Evolutionary conservation across 2,329 filamentous ascomycete species (phyloP), one percentile per base, ranked within the genome.

Genomic region (Penicillium sp.): DNA sequence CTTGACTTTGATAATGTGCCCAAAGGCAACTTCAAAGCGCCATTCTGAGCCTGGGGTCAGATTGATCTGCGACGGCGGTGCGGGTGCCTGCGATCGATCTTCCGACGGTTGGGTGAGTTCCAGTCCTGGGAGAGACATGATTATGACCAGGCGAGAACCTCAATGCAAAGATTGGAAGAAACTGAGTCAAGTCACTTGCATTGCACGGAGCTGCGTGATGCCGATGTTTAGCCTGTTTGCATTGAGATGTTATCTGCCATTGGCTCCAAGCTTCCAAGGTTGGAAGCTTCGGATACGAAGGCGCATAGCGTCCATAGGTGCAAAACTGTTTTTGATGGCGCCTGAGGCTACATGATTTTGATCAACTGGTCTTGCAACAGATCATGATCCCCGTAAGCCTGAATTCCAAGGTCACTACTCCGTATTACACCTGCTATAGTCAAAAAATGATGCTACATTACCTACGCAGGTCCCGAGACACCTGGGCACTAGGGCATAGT

Each of bases 91-190:
- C 29, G 65, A 61, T 49, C 66, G 66, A 55, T 75, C 75, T 74
- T 86, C 85, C 67, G 84, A 78, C 57, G 81, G 78, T 57, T 84
- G 83, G 50, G 87, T 84, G 69, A 90, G 85, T 64, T 88, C 88
- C 72, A 91, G 76, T 66, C 88, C 88, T 63, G 88, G 88, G 70
- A 91, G 88, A 65, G 87, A 90, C 88, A 90, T 90, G 57, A 66
- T 64, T 68, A 66, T 58, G 39, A 61, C 59, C 50, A 48, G 42
- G 14, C 24, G 31, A 44, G 13, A 29, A 44, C 11, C 14, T 29
- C 22, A 16, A 31, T 44, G 10, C n/a, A 5, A 36, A 31, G 32
- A 39, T 42, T 16, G 42, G 39, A 18, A 42, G 22, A 16, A 21
- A 18, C 21, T 40, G 38, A 8, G 9, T 16, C 10, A 49, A 11